These are phyloP conservation scores for Austropuccinia psidii DNA, from an alignment of 1,284 basidiomycete species.

Conservation along the genomic window DNA sequence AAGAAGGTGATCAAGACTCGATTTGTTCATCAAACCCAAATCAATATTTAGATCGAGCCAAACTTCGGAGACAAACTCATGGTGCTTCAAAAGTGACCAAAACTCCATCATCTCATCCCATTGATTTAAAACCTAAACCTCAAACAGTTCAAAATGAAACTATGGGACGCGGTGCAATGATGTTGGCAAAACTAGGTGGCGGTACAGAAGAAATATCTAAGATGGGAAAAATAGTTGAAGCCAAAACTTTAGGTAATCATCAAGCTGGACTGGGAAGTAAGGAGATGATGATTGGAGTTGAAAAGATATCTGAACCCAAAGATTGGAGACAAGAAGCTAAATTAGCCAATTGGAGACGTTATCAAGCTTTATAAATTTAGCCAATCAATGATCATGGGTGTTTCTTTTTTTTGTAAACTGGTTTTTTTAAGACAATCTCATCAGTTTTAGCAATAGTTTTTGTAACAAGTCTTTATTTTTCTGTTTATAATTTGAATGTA, in stretches of 20 bases:
- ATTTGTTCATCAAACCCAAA: neutral
- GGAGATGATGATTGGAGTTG: slow-evolving; percentile 13
- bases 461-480: no score
- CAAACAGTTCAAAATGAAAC: neutral
- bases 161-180: neutral
- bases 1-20: neutral
- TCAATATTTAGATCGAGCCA: slow-evolving; percentile 15
- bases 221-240: slow-evolving; percentile 23
- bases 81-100: neutral
- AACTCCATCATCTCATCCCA: neutral
- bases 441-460: no score
- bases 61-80: slow-evolving; percentile 3
- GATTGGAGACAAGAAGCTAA: slow-evolving; percentile 20
- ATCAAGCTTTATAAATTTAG: neutral
- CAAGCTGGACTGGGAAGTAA: slow-evolving; percentile 18
- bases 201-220: neutral
- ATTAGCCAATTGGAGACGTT: slow-evolving; percentile 21
- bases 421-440: no score
- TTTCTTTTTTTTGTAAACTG: no score
- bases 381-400: no score
- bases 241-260: neutral
- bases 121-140: neutral
- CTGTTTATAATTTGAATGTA: no score
- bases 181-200: slow-evolving; percentile 13
- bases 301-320: slow-evolving; percentile 1